phyloP scores from a whole-genome alignment of 495 filamentous ascomycete genomes.

The Podospora conica region DNA sequence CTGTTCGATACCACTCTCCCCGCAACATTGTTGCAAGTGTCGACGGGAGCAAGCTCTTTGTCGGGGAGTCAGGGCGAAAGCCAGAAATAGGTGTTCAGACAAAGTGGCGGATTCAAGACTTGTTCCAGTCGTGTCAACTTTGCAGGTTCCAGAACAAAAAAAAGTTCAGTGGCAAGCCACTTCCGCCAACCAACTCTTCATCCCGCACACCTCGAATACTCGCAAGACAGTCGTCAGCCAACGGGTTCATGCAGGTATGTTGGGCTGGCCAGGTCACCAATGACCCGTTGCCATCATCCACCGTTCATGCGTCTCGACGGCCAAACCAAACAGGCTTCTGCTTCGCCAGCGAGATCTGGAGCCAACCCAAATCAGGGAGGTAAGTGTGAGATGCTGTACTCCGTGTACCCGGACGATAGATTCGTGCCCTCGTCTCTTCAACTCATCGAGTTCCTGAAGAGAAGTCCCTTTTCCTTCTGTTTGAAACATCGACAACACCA shows the following conservation, averaged over 20 bases:
- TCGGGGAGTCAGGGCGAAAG: too few species aligned
- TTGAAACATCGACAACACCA: too few species aligned
- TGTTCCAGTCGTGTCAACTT: not conserved
- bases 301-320: not conserved
- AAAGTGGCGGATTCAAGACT: not conserved
- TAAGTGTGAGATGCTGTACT: not conserved
- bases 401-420: not conserved
- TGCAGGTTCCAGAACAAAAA: not conserved
- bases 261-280: not conserved
- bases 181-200: not conserved
- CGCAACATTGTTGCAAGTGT: not conserved
- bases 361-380: not conserved
- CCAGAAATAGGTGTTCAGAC: not conserved
- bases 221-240: not conserved
- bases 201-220: not conserved
- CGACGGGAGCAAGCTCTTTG: not conserved
- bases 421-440: not conserved
- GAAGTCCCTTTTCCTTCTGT: too few species aligned
- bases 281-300: not conserved
- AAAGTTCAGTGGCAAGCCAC: not conserved
- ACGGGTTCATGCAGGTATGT: not conserved
- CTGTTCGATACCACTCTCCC: not conserved
- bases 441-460: not conserved
- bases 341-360: not conserved
- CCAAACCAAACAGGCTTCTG: too few species aligned